These are phyloP conservation scores for Stagonosporopsis rhizophila DNA, from an alignment of 2,329 filamentous ascomycete species.

Conservation along the genomic window DNA sequence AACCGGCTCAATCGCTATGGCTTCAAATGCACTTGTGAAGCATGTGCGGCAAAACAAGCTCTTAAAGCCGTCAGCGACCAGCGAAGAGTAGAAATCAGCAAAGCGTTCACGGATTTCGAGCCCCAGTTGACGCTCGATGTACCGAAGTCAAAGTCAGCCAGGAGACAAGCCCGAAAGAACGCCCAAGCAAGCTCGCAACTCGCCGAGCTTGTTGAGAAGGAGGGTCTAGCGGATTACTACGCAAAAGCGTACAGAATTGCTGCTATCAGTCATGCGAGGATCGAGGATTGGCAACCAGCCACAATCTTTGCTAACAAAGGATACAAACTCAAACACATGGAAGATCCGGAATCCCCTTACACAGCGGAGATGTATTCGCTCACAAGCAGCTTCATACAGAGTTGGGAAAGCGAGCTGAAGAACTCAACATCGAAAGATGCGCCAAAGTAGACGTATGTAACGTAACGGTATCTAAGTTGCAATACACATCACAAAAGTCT, in stretches of 20 bases:
- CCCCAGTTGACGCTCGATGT: constrained; percentile 32
- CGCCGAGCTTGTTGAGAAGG: constrained; percentile 41
- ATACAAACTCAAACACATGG: constrained; percentile 39
- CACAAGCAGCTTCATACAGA: constrained; percentile 38
- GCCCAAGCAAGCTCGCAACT: constrained; percentile 39
- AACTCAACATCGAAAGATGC: constrained; percentile 13
- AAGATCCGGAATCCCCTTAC: constrained; percentile 34
- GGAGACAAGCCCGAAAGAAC: constrained; percentile 34
- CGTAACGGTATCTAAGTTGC: no score
- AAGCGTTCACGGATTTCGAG: constrained; percentile 38
- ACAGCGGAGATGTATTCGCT: constrained; percentile 42
- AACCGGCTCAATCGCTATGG: constrained; percentile 45
- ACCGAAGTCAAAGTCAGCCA: constrained; percentile 29
- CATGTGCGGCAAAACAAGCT: constrained; percentile 40
- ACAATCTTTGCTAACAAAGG: constrained; percentile 42
- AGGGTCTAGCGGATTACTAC: constrained; percentile 46
- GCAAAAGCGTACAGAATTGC: constrained; percentile 42
- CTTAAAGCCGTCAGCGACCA: constrained; percentile 34
- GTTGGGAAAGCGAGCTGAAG: constrained; percentile 39
- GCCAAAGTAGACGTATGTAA: background rate
- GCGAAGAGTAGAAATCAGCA: constrained; percentile 36
- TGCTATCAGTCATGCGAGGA: constrained; percentile 39
- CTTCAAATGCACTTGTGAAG: constrained; percentile 48
- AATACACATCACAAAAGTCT: no score
- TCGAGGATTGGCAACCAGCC: constrained; percentile 41